Evolutionary conservation across 225 moss, liverwort and hornwort genomes (phyloP), one percentile per base, ranked within the genome.

Genomic region (Pleurozium schreberi): DNA sequence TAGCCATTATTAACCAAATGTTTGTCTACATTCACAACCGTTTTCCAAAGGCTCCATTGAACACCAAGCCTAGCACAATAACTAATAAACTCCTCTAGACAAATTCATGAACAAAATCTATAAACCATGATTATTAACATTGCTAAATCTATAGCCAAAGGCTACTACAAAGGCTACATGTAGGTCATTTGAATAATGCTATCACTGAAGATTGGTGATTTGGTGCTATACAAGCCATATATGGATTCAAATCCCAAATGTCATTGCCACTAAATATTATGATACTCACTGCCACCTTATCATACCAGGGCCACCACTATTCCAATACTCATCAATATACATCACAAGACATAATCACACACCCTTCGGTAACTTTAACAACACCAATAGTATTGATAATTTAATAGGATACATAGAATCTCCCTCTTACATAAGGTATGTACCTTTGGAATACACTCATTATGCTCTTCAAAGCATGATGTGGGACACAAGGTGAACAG

Each of bases 401-500:
- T 45, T 3, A 45, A 43, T 18, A 30, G 2, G 30, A 73, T 73
- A 45, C 3, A 30, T 45, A 18, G 18, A 73, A 0, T 30, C 18
- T 73, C 6, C 10, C 0, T 30, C 5, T 1, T 73, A 45, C 17
- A 10, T 5, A 11, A 73, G 45, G 45, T 17, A 28, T 30, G 5
- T 73, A 45, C 1, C 26, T 5, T 70, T 27, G 15, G 15, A 27
- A 5, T 45, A 28, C 9, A 45, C 45, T 42, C 8, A 45, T 73
- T 1, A 28, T 1, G 3, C 1, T 45, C 17, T 71, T 71, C 0
- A 0, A 0, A 17, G 18, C 45, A 73, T 30, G 11, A 28, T 18
- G 8, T 73, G 18, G 8, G 18, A 73, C 4, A 45, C 4, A 73
- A 73, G 30, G 2, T 45, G 47, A 73, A 73, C 0, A 73, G 0